phyloP scores from a whole-genome alignment of 2,329 filamentous ascomycete species.

The Aureobasidium melanogenum region DNA sequence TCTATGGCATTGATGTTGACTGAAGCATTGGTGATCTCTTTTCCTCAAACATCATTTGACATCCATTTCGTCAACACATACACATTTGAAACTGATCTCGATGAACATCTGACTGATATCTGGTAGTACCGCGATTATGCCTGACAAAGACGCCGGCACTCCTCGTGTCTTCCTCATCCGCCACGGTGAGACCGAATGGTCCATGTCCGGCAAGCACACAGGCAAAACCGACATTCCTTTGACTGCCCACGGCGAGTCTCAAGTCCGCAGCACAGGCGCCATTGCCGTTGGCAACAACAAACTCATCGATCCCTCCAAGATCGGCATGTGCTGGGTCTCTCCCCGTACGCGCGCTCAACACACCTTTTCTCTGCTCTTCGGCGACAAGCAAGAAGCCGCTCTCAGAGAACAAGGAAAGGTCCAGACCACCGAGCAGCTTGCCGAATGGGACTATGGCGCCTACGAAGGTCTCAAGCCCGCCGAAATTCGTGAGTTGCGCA shows the following conservation, averaged over 20 bases:
- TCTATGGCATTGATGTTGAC: too few species aligned
- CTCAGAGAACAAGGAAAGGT: conserved; percentile 42
- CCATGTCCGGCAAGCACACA: conserved; percentile 70
- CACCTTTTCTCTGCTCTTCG: conserved; percentile 71
- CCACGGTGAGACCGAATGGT: conserved; percentile 95
- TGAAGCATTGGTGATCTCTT: not conserved
- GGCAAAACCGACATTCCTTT: conserved; percentile 76
- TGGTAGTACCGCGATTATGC: conserved; percentile 18
- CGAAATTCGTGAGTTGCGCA: conserved; percentile 41
- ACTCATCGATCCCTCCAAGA: conserved; percentile 71
- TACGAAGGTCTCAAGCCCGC: conserved; percentile 50
- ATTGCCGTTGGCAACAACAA: conserved; percentile 77
- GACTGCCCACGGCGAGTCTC: conserved; percentile 60
- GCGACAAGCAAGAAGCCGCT: conserved; percentile 28
- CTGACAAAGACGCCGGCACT: conserved; percentile 31
- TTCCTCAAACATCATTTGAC: not conserved
- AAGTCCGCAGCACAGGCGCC: conserved; percentile 58
- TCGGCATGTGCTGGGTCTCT: conserved; percentile 66
- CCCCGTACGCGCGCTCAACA: conserved; percentile 75
- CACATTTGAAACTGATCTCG: not conserved
- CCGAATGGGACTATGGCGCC: conserved; percentile 54
- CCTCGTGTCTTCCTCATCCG: conserved; percentile 50
- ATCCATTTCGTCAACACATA: not conserved
- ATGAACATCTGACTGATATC: not conserved
- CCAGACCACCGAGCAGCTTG: conserved; percentile 42